These are phyloP conservation scores for Triglochin maritima DNA, from an alignment of 106 monocot genomes.

Conservation along the genomic window DNA sequence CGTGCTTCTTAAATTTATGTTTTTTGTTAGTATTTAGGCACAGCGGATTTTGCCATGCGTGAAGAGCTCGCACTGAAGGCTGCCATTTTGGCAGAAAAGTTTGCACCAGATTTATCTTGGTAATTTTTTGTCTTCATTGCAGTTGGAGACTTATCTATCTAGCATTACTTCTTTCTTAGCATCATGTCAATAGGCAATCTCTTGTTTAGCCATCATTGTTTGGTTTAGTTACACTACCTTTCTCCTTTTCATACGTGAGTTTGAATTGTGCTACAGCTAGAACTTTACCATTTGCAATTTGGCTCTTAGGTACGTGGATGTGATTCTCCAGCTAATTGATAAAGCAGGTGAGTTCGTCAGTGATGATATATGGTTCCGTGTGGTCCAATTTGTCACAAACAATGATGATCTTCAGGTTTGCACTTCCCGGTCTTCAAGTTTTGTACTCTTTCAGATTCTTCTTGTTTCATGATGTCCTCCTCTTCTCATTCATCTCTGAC, in stretches of 20 bases:
- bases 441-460: not conserved
- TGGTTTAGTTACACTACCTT: no score
- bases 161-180: no score
- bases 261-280: no score
- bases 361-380: slow-evolving; percentile 99
- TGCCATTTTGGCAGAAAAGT: slow-evolving; percentile 98
- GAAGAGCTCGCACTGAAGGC: slow-evolving; percentile 97
- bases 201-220: no score
- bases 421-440: not conserved
- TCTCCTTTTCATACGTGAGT: no score
- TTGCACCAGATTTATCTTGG: slow-evolving; percentile 98
- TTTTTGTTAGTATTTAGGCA: slow-evolving; percentile 69
- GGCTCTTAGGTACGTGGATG: slow-evolving; percentile 88
- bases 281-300: not conserved
- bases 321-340: slow-evolving; percentile 95
- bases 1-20: not conserved
- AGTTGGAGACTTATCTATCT: no score
- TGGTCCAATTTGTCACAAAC: slow-evolving; percentile 98
- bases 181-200: no score
- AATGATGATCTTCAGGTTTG: slow-evolving; percentile 95
- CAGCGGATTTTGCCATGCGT: slow-evolving; percentile 96
- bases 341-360: slow-evolving; percentile 99
- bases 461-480: not conserved
- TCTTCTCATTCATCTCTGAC: not conserved
- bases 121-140: slow-evolving; percentile 9